Evolutionary conservation across 2,329 filamentous ascomycete genomes (phyloP), one percentile per base, ranked within the genome.

Genomic region (Ophiostoma ulmi): DNA sequence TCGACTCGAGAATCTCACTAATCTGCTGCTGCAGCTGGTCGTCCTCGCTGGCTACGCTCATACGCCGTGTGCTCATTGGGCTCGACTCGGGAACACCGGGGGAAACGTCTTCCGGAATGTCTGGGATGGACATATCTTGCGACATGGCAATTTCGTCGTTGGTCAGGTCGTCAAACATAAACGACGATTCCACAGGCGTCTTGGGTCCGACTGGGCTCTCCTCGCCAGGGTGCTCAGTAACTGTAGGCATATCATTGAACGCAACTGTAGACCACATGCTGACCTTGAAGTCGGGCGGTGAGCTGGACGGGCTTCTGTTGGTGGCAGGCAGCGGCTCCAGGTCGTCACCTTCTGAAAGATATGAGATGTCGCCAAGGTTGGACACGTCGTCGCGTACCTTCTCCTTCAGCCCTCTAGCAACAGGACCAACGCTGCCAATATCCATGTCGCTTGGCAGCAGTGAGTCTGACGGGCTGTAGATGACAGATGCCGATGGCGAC

Each of bases 11-110:
- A 71, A 96, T 91, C 69, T 91, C 87, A 76, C 87, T 91, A 67
- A 97, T 94, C 77, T 94, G 92, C 73, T 89, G 87, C 74, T 93
- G 91, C 17, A 97, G 83, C 70, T 92, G 87, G 74, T 92, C 89
- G 73, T 90, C 88, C 0, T 84, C 81, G 69, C 79, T 80, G 70
- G 80, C 80, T 5, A 78, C 74, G 67, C 78, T 79, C 73, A 76
- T 76, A 39, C 79, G 78, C 35, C 78, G 76, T 0, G 80, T 79
- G 70, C 77, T 70, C 3, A 58, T 22, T 10, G 63, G 70, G 48
- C 58, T 72, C n/a, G 14, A 44, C 13, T 48, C 71, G 22, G 55
- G 41, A 58, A 78, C 77, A 1, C 80, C 77, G 61, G 76, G 76
- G 7, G 79, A 77, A 11, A 78, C 76, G 10, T 86, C 84, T 38